Evolutionary conservation across 1,284 basidiomycete genomes (phyloP), one percentile per base, ranked within the genome.

Genomic region (Ustilago nuda): DNA sequence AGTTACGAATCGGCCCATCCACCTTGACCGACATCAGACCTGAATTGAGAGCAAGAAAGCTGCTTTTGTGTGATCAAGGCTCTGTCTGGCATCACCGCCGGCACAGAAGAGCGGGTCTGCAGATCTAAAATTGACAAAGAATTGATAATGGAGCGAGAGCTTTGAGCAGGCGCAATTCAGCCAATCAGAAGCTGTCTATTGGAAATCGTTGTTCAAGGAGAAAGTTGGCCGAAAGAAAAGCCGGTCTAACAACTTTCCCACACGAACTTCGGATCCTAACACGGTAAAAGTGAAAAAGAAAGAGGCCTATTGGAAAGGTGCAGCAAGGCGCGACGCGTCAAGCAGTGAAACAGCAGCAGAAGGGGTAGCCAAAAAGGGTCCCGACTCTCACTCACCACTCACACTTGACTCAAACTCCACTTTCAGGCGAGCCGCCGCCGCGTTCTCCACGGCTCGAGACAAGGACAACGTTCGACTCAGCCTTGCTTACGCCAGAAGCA

Each of bases 171-270:
- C 13, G 41, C n/a, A 2, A 12, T 8, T 7, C 9, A 46, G 23
- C 72, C 72, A 75, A 75, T 75, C 63, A 75, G 35, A 64, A 32
- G 12, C 35, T 46, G n/a, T 19, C 68, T 61, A 72, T 70, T 74
- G 53, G 48, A 4, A 61, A 74, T 51, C 62, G 17, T 15, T 15
- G 15, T 11, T 39, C 37, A 39, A 39, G 11, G 11, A 39, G 37
- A 39, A 17, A 15, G 37, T n/a, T n/a, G 23, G 7, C 13, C 33
- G 30, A 54, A 23, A 13, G 12, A 2, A 1, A n/a, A 46, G 1
- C 19, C 19, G 45, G 45, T 39, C 37, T 39, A 39, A 39, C 37
- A 39, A 39, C 9, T 17, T 11, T 11, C 11, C 37, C 3, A 17
- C 4, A 39, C 9, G 15, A 39, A 39, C 11, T 17, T 11, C 9